Percentiles rank a stretch among this genome's conserved stretches.
These are phyloP conservation scores for Adansonia gregorii DNA, from an alignment of 441 rosid genomes.

Conservation along the genomic window DNA sequence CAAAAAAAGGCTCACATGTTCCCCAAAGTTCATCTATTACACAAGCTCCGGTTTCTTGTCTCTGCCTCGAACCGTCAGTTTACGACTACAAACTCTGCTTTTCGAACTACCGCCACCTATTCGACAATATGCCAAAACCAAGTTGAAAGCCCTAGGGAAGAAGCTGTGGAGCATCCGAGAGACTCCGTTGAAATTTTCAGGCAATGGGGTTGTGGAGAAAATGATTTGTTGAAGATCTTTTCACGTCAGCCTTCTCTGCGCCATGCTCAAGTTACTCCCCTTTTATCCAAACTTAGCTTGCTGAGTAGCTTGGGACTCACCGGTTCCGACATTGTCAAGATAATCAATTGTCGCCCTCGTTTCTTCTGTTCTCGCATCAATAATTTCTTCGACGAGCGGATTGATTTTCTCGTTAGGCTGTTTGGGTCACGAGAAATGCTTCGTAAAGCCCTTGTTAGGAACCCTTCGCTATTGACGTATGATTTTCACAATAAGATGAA, in stretches of 20 bases:
- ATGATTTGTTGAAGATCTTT: slow-evolving; percentile 55
- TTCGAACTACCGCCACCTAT: slow-evolving; percentile 39
- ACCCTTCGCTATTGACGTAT: slow-evolving; percentile 77
- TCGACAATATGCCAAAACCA: slow-evolving; percentile 61
- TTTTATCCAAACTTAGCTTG: slow-evolving; percentile 57
- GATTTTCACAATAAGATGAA: slow-evolving; percentile 58
- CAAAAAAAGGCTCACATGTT: slow-evolving; percentile 26
- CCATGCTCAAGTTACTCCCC: slow-evolving; percentile 48
- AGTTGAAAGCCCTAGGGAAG: slow-evolving; percentile 21
- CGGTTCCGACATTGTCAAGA: slow-evolving; percentile 74
- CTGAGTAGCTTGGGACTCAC: slow-evolving; percentile 63
- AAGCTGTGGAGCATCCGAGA: slow-evolving; percentile 29
- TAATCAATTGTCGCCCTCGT: slow-evolving; percentile 74
- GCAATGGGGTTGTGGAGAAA: slow-evolving; percentile 73
- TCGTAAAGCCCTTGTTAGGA: slow-evolving; percentile 63
- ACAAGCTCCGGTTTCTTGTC: slow-evolving; percentile 26
- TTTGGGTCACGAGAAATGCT: slow-evolving; percentile 68
- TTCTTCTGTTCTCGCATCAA: slow-evolving; percentile 65
- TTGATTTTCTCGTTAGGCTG: slow-evolving; percentile 52
- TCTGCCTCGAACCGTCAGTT: slow-evolving; percentile 18
- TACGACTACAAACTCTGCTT: not conserved
- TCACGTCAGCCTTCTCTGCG: slow-evolving; percentile 57
- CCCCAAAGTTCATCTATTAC: slow-evolving; percentile 27
- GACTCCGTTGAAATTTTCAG: slow-evolving; percentile 46
- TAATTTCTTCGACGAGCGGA: slow-evolving; percentile 61